Conservation (phyloP, 177 flowering plant genomes). For the Vitis hybrid region DNA sequence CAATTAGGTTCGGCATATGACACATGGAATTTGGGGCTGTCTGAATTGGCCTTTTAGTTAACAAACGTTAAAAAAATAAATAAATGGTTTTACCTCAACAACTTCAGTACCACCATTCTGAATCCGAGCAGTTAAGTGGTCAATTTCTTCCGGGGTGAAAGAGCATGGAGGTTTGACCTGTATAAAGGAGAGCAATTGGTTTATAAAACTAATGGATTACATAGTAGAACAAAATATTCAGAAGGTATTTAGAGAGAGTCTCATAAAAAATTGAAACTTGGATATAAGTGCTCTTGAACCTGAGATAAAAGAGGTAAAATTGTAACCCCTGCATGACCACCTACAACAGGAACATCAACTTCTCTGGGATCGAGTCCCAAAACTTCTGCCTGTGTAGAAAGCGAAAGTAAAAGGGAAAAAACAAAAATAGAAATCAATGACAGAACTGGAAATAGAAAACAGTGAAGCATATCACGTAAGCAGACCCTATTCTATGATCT, state of each 20-base stretch:
- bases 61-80: background rate
- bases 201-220: background rate
- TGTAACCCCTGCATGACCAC: constrained; percentile 84
- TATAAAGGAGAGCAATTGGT: background rate
- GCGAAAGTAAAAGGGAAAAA: background rate
- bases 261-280: background rate
- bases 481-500: background rate
- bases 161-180: constrained; percentile 51
- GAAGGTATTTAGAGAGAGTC: background rate
- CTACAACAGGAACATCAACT: constrained; percentile 79
- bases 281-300: constrained; percentile 31
- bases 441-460: background rate
- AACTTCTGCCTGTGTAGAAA: constrained; percentile 63
- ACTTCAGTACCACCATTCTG: constrained; percentile 64
- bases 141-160: constrained; percentile 37
- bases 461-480: background rate
- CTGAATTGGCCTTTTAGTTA: background rate
- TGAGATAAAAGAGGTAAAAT: constrained; percentile 80
- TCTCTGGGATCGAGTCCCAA: constrained; percentile 71
- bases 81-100: constrained; percentile 38
- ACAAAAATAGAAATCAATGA: background rate
- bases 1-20: background rate
- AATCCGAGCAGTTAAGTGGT: constrained; percentile 43
- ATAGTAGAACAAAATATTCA: background rate
- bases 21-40: background rate